Evolutionary conservation across 306 rosid species (phyloP), one percentile per base, ranked within the genome.

Genomic region (Cucurbita ficifolia): DNA sequence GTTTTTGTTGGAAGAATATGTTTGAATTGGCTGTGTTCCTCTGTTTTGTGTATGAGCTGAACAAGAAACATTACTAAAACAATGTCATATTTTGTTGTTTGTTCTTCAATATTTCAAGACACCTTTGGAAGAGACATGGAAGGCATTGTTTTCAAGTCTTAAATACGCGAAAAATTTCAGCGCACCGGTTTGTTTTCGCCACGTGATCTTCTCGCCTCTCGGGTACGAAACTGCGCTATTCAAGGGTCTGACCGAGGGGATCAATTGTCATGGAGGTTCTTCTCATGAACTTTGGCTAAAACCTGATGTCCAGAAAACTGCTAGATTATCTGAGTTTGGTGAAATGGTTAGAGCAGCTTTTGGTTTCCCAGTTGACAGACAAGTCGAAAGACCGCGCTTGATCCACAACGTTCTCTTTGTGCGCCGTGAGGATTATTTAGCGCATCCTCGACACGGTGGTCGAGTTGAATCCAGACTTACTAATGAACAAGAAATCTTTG

Each of bases 381-480:
- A 80, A 42, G 29, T 33, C 59, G 83, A 83, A 72, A 86, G 77
- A 78, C 82, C 87, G 39, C 53, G 46, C 54, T 81, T 83, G 19
- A 83, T 84, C 52, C 85, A 80, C 55, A 87, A 89, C 70, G 84
- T 94, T 76, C 98, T 94, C 59, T 94, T 94, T 72, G 92, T 94
- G 77, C 89, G 96, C 10, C 94, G 98, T 0, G 98, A 94, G 80
- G 96, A 94, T 83, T 94, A 94, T 72, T 79, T 90, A 80, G 96
- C 97, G 69, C 98, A 94, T 83, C 97, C 98, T 19, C 97, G 98
- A 8, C 98, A 94, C 16, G 81, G 79, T 33, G 98, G 98, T 78
- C 90, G 82, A 78, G 87, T 94, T 76, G 92, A 94, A 75, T 87
- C 97, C 1, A 84, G 98, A 81, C 87, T 94, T 63, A 81, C 82